These are phyloP conservation scores for Scalesia atractyloides DNA, from an alignment of 129 eudicot genomes.

Conservation along the genomic window DNA sequence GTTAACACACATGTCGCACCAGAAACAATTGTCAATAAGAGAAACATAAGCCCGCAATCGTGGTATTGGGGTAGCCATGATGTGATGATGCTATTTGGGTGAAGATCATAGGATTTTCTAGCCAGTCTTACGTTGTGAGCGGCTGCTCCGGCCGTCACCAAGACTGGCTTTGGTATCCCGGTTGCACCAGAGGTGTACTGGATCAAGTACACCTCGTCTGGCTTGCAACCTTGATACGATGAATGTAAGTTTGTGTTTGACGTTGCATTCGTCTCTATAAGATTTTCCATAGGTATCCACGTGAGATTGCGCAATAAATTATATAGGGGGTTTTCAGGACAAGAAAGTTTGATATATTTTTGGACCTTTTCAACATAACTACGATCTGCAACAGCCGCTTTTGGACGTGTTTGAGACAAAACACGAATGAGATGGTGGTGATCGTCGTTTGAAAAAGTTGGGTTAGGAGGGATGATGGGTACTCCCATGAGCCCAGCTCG, in stretches of 20 bases:
- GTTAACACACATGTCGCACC: conserved; percentile 76
- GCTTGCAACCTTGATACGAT: conserved; percentile 57
- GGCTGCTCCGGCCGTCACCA: conserved; percentile 80
- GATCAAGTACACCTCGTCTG: conserved; percentile 55
- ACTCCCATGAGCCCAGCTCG: conserved; percentile 66
- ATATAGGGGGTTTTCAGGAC: conserved; percentile 28
- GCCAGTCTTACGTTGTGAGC: conserved; percentile 82
- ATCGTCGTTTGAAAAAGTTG: conserved; percentile 42
- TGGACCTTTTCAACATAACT: conserved; percentile 41
- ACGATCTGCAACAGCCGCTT: conserved; percentile 51
- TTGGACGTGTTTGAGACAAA: conserved; percentile 67
- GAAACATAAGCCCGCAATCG: conserved; percentile 86
- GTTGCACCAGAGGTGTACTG: conserved; percentile 90
- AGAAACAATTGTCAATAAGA: conserved; percentile 62
- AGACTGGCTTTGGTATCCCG: conserved; percentile 76
- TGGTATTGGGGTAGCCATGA: conserved; percentile 94
- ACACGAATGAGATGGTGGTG: conserved; percentile 65
- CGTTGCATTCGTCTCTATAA: conserved; percentile 24
- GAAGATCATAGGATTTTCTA: conserved; percentile 62
- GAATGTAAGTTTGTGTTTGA: conserved; percentile 11
- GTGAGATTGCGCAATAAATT: conserved; percentile 30
- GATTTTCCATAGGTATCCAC: conserved; percentile 54
- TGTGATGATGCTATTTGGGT: conserved; percentile 61
- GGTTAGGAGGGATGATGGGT: conserved; percentile 64
- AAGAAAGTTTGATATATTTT: conserved; percentile 26